Base-by-base conservation (phyloP, 768 basidiomycete species). In the Russula olivacea region DNA sequence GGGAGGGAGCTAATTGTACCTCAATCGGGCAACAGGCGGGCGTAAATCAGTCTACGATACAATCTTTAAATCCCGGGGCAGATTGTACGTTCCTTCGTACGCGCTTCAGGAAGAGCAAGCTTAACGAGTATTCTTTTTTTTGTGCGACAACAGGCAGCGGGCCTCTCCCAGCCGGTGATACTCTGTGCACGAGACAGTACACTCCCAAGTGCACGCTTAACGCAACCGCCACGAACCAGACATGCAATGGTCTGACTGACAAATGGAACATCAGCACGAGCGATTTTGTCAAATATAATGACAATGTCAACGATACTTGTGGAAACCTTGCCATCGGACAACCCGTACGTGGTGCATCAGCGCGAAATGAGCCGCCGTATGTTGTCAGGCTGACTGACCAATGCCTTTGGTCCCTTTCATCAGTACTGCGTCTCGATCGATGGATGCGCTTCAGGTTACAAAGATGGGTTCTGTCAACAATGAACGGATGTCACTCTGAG, bases 181-280 rank as follows among this genome's bases (percentile, higher is more conserved):
- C 0, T 15, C 0, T 65, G 19, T 65, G 63, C 59, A 6, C n/a
- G 14, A 56, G 6, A 47, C 5, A 34, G 50, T 57, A 15, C 17
- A 25, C 38, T 1, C 58, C 66, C 12, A 6, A 2, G 1, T 66
- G 66, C 47, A 65, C 66, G 28, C 54, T 57, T n/a, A 65, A 66
- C 19, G 41, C 3, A 1, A 65, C 59, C 8, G 63, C 66, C 25
- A 59, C 63, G 32, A 23, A 1, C 3, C 30, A 23, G 30, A 41
- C 54, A 21, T 66, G 66, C 38, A 17, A 38, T 10, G 38, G 1
- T 23, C 48, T 66, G 2, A 43, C 55, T 5, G 19, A 28, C 3
- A 6, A 14, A 3, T 65, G 47, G 49, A 48, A 57, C 19, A 41
- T 66, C 40, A 54, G 55, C 15, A 0, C 4, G 17, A 2, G 0